phyloP scores from a whole-genome alignment of 73 alveolate species.

The Stentor coeruleus region DNA sequence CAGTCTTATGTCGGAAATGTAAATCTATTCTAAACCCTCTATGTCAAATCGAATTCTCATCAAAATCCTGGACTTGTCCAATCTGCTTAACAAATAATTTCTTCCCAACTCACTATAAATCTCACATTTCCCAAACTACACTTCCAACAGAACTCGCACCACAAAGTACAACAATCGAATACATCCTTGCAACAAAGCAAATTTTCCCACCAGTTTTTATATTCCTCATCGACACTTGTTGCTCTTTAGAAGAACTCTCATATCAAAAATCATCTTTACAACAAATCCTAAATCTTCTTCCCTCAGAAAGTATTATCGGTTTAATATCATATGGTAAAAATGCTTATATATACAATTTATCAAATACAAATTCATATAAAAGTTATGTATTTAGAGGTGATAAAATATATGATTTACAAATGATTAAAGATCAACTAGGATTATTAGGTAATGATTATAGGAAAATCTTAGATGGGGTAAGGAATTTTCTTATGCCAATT shows the following conservation, averaged over 20 bases:
- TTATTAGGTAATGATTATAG: conserved; percentile 37
- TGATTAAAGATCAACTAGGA: conserved; percentile 43
- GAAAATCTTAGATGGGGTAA: conserved; percentile 1
- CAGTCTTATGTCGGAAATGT: conserved; percentile 77
- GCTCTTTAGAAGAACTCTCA: conserved; percentile 83
- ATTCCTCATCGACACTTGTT: conserved; percentile 87
- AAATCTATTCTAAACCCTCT: conserved; percentile 89
- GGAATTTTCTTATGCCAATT: conserved; percentile 40
- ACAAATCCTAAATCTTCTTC: conserved; percentile 72
- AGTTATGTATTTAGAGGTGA: conserved; percentile 64
- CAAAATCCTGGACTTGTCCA: conserved; percentile 92
- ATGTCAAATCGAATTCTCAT: conserved; percentile 84
- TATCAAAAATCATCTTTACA: conserved; percentile 91
- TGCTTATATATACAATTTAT: conserved; percentile 92
- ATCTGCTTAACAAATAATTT: conserved; percentile 81
- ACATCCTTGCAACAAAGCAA: conserved; percentile 37
- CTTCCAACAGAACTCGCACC: conserved; percentile 75
- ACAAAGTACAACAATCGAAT: conserved; percentile 48
- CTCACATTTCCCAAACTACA: conserved; percentile 83
- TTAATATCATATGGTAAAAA: conserved; percentile 94
- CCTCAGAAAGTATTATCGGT: conserved; percentile 94
- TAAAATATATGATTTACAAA: conserved; percentile 34
- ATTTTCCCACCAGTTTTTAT: conserved; percentile 83
- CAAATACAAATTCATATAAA: conserved; percentile 89
- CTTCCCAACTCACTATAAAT: conserved; percentile 92